Base-by-base conservation (phyloP, 345 rosid genomes). In the Lepidium didymum region DNA sequence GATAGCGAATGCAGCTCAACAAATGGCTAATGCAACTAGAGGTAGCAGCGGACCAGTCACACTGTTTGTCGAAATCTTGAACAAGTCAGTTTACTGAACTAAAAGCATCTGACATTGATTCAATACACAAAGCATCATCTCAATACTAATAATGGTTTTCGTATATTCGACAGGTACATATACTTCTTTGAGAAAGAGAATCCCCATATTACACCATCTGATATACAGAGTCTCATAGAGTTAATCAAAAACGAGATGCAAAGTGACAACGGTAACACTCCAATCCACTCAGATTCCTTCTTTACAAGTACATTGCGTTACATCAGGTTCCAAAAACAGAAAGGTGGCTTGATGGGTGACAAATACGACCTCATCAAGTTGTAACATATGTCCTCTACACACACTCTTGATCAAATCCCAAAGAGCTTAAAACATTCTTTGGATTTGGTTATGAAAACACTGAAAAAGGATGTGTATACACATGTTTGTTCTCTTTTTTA, bases 1-100 rank as follows among this genome's bases (percentile, higher is more conserved):
- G 74, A 92, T 92, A 61, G 95, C 98, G 4, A 89, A 89, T 76
- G 91, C 95, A 62, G 95, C 96, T 59, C 98, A 92, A 80, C 91
- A 92, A 68, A 87, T 92, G 90, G 79, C 87, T 37, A 92, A 64
- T 58, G 87, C 82, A 46, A 82, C 87, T 8, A 67, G 98, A 46
- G 96, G 95, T 56, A 83, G 80, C 79, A 81, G 83, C 35, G 95
- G 96, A 59, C 89, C 98, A 10, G 91, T 86, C 38, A 79, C 79
- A 0, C 89, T 92, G 62, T 87, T 87, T 70, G 88, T 89, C 12
- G 96, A 89, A 80, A 89, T 89, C 74, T 77, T 92, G 79, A 92
- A 87, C 84, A 89, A 89, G 98, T 89, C 64, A 62, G 86, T 75
- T 62, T 50, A 15, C 42, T 34, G 2, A 40, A 65, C 40, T 41